Percentiles rank a stretch among this genome's conserved stretches.
Conservation (phyloP, 306 rosid species). For the Acacia crassicarpa region DNA sequence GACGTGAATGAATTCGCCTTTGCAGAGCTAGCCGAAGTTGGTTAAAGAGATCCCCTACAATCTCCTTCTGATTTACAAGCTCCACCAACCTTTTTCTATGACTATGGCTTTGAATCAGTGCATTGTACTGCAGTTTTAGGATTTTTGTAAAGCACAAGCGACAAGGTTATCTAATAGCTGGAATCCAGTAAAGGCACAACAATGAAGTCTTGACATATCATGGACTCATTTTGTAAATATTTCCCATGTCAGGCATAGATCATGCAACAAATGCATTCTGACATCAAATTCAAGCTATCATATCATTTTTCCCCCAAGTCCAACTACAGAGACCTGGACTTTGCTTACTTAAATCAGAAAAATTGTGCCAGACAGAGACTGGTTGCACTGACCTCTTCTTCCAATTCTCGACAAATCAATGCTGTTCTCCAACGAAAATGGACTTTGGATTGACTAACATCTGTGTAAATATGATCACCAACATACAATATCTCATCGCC, state of each 20-base stretch:
- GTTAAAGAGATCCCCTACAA: slow-evolving; percentile 88
- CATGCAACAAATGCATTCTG: not conserved
- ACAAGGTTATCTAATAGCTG: slow-evolving; percentile 25
- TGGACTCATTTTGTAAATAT: not conserved
- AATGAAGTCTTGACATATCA: not conserved
- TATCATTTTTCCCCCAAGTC: not conserved
- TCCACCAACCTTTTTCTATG: slow-evolving; percentile 76
- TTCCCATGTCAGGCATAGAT: slow-evolving; percentile 8
- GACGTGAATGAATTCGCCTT: slow-evolving; percentile 77
- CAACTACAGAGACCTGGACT: slow-evolving; percentile 5
- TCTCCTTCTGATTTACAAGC: slow-evolving; percentile 93
- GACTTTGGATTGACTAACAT: slow-evolving; percentile 95
- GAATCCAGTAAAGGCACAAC: slow-evolving; percentile 21
- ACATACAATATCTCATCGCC: slow-evolving; percentile 98
- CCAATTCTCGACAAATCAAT: slow-evolving; percentile 88
- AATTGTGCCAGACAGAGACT: slow-evolving; percentile 1
- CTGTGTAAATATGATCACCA: slow-evolving; percentile 97
- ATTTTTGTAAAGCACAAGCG: slow-evolving; percentile 28
- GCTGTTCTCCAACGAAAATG: slow-evolving; percentile 98
- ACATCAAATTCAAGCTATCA: slow-evolving; percentile 1
- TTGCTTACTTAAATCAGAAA: slow-evolving; percentile 8
- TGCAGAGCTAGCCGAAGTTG: slow-evolving; percentile 95
- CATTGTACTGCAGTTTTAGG: slow-evolving; percentile 74
- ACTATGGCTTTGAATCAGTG: slow-evolving; percentile 63
- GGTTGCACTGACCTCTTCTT: slow-evolving; percentile 77